Conservation (phyloP, 192 early-diverging fungal genomes). For the Coemansia sp. region DNA sequence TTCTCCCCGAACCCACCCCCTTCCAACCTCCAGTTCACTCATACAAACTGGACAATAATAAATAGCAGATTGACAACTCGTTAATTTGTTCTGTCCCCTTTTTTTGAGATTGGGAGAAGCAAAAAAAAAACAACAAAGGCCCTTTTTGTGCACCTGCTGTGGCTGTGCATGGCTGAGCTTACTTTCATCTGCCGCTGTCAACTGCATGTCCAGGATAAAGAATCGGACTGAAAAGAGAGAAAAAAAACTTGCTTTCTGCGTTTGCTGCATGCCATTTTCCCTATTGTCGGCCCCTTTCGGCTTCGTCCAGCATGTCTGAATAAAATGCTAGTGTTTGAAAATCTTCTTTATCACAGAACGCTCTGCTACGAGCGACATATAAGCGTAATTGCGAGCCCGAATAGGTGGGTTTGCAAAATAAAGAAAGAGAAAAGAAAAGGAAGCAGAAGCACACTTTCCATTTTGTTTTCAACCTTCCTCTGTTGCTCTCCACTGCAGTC, state of each 20-base stretch:
- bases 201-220: conserved; percentile 14
- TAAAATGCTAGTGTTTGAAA: conserved; percentile 1
- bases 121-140: conserved; percentile 9
- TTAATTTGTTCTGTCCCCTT: conserved; percentile 3
- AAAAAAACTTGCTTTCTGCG: conserved; percentile 24
- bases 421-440: neutral
- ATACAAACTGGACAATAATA: neutral
- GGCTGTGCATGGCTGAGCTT: conserved; percentile 21
- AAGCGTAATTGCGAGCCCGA: conserved; percentile 2
- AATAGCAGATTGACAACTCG: conserved; percentile 17
- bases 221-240: conserved; percentile 11
- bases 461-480: neutral
- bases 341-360: neutral
- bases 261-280: conserved; percentile 28
- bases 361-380: neutral
- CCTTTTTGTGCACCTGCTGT: conserved; percentile 11
- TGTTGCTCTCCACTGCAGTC: conserved; percentile 1
- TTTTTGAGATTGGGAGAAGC: conserved; percentile 16
- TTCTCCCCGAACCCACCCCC: neutral
- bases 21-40: neutral
- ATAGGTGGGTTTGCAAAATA: neutral
- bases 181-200: conserved; percentile 4
- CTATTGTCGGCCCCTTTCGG: conserved; percentile 15
- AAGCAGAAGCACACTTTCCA: neutral
- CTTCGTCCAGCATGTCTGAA: neutral